These are phyloP conservation scores for Suhomyces bolitotheri DNA, from an alignment of 1,139 yeast species.

Conservation along the genomic window DNA sequence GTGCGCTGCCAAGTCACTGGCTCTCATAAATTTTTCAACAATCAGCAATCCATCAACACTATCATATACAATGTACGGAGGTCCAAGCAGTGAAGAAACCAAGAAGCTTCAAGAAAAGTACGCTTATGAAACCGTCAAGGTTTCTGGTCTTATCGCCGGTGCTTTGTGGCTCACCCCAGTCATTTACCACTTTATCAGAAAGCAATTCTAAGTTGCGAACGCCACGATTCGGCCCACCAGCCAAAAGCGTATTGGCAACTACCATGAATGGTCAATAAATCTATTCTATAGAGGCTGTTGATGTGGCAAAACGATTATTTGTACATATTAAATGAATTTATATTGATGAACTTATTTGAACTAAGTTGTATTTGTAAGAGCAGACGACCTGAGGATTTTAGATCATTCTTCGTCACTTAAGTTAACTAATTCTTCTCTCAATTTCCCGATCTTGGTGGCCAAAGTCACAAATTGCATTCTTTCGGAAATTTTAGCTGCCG, in stretches of 20 bases:
- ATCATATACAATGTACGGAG: conserved; percentile 65
- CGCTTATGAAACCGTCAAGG: conserved; percentile 63
- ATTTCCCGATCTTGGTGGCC: conserved; percentile 65
- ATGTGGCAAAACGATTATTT: conserved; percentile 2
- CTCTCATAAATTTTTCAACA: conserved; percentile 3
- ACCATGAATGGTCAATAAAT: background rate
- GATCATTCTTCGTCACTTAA: conserved; percentile 22
- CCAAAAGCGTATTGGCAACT: too few species aligned
- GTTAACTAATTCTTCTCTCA: conserved; percentile 54
- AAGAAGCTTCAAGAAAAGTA: conserved; percentile 70
- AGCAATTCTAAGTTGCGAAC: conserved; percentile 46
- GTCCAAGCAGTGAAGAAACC: conserved; percentile 77
- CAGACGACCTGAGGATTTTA: too few species aligned
- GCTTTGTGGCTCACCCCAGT: conserved; percentile 79
- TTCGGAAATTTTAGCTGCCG: conserved; percentile 82
- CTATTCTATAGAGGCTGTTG: background rate
- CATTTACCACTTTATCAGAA: conserved; percentile 59
- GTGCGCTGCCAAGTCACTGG: background rate
- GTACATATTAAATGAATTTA: conserved; percentile 7
- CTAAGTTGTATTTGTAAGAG: too few species aligned
- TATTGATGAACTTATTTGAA: background rate
- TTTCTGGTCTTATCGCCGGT: conserved; percentile 72
- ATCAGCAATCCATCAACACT: background rate
- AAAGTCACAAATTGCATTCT: conserved; percentile 67
- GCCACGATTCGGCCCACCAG: too few species aligned